Conservation (phyloP, 1,284 basidiomycete genomes). For the Xerocomus minutiporus region DNA sequence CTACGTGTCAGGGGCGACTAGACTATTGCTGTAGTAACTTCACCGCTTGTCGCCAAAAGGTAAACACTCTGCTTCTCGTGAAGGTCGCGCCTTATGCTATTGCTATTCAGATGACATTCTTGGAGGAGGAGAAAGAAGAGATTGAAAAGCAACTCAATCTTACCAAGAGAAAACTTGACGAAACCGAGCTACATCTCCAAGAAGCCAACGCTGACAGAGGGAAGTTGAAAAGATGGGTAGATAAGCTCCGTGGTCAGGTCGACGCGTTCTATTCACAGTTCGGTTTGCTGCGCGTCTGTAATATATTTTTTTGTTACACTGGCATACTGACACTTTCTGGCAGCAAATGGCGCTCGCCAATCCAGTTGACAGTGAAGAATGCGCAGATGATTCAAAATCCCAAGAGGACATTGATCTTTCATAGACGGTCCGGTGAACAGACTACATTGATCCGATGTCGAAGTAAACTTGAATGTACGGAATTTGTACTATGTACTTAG, state of each 20-base stretch:
- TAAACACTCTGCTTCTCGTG: neutral
- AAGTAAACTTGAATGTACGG: neutral
- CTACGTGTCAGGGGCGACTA: slow-evolving; percentile 17
- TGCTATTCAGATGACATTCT: slow-evolving; percentile 11
- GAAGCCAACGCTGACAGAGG: slow-evolving; percentile 17
- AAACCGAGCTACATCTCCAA: slow-evolving; percentile 19
- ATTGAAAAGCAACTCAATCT: slow-evolving; percentile 20
- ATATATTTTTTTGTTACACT: neutral
- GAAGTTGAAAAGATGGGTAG: slow-evolving; percentile 13
- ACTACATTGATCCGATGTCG: neutral
- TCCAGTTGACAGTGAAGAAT: slow-evolving; percentile 1
- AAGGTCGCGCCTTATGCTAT: slow-evolving; percentile 1
- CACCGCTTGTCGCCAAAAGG: slow-evolving; percentile 13
- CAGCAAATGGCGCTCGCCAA: slow-evolving; percentile 11
- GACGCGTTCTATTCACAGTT: slow-evolving; percentile 12
- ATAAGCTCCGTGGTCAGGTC: slow-evolving; percentile 9
- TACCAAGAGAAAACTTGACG: slow-evolving; percentile 18
- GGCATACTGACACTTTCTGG: neutral
- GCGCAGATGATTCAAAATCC: neutral
- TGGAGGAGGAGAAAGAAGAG: slow-evolving; percentile 16
- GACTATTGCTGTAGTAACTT: slow-evolving; percentile 15
- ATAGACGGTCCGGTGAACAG: neutral
- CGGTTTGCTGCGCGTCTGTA: slow-evolving; percentile 11
- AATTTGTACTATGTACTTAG: neutral
- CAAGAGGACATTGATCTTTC: neutral